A percentile compares a stretch with the other conserved stretches of the same genome.
Conservation (phyloP, 2,329 filamentous ascomycete species). For the Dryadomyces quercus-mongolicae region DNA sequence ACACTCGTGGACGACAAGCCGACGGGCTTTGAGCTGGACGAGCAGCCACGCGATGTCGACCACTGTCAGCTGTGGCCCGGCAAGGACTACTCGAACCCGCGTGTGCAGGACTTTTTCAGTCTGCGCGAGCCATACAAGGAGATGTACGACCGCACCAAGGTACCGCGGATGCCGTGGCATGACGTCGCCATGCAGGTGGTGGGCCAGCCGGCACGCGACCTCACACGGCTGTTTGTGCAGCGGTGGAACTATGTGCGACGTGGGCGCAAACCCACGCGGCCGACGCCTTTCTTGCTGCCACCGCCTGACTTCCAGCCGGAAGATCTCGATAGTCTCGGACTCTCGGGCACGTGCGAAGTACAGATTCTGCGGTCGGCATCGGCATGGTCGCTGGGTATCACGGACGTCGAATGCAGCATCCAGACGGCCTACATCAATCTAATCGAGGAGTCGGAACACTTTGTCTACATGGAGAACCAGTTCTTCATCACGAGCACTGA, state of each 20-base stretch:
- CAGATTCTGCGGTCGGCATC: conserved; percentile 87
- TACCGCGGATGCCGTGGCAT: conserved; percentile 96
- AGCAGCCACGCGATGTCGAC: conserved; percentile 74
- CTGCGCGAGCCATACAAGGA: conserved; percentile 93
- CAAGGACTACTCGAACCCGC: conserved; percentile 95
- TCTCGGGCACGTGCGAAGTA: conserved; percentile 90
- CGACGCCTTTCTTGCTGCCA: conserved; percentile 84
- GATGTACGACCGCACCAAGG: conserved; percentile 87
- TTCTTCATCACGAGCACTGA: conserved; percentile 94
- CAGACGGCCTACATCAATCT: conserved; percentile 91
- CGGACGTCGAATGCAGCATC: conserved; percentile 84
- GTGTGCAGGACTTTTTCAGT: conserved; percentile 88
- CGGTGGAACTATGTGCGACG: conserved; percentile 95
- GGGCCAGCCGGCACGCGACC: conserved; percentile 84
- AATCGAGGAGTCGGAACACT: conserved; percentile 91
- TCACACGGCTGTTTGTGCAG: conserved; percentile 93
- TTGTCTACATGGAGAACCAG: conserved; percentile 98
- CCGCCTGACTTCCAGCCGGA: conserved; percentile 82
- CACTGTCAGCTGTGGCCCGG: conserved; percentile 94
- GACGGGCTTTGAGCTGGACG: conserved; percentile 78
- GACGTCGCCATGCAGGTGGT: conserved; percentile 97
- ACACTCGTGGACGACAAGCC: conserved; percentile 83
- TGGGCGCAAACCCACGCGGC: conserved; percentile 83
- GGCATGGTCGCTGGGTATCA: conserved; percentile 84
- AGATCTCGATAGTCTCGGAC: conserved; percentile 75